Evolutionary conservation across 257 asterid species (phyloP), one percentile per base, ranked within the genome.

Genomic region (Rauvolfia tetraphylla): DNA sequence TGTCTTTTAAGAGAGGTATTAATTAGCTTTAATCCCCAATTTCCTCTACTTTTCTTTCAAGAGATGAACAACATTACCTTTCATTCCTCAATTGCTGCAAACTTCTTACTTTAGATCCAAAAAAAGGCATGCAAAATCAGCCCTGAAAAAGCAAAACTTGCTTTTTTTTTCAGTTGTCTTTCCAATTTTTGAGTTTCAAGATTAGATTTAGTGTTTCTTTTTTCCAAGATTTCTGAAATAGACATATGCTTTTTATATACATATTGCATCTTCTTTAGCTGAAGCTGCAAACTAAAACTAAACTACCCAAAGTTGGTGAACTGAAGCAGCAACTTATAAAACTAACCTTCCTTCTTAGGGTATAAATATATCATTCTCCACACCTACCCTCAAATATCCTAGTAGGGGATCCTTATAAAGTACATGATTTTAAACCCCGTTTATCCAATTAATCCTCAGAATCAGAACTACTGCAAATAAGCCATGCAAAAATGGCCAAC

Each of bases 281-380:
- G 34, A 29, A 34, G 62, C 25, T 53, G 15, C 44, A 53, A 9
- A 56, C 68, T 29, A 51, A 51, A 29, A 78, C 85, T 83, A 82
- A 84, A 79, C 86, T 76, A 80, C 7, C 33, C 13, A 46, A 46
- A 56, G 79, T 87, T 86, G 88, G 90, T 88, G 77, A 78, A 66
- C 91, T 85, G 80, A 86, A 81, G 36, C 81, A 67, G 70, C 88
- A 80, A 83, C 88, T 71, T 1, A 51, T 23, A 71, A 33, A 68
- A 83, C 62, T 53, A 74, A 78, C 36, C 76, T 67, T 70, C 68
- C 42, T 17, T 71, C 29, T 53, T 0, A 31, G 75, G 9, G 23
- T 44, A 41, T 71, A 48, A 71, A 74, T 56, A 74, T 56, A 63
- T 46, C 34, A 69, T 7, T 46, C 77, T 74, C 51, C 83, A 71